These are phyloP conservation scores for Trichoderma cornu-damae DNA, from an alignment of 2,329 filamentous ascomycete genomes.

Conservation along the genomic window DNA sequence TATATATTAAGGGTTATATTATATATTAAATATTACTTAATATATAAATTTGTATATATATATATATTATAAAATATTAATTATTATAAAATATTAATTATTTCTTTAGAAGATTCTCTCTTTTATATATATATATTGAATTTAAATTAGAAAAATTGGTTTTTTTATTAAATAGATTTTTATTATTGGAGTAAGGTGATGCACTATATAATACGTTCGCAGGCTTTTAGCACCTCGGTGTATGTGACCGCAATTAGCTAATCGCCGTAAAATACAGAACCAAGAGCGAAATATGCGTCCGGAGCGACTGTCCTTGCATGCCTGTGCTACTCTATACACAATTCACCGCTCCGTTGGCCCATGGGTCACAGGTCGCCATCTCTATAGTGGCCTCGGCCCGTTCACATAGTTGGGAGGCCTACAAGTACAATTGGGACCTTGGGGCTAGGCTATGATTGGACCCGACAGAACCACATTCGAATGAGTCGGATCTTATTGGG, in stretches of 20 bases:
- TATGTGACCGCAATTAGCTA: not conserved
- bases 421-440: not conserved
- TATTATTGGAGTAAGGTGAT: too few species aligned
- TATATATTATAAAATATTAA: too few species aligned
- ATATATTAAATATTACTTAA: too few species aligned
- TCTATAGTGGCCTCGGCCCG: not conserved
- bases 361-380: not conserved
- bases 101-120: too few species aligned
- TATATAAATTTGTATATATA: too few species aligned
- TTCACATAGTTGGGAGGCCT: constrained; percentile 2
- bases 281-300: not conserved
- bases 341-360: not conserved
- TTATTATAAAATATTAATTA: too few species aligned
- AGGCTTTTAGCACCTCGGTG: too few species aligned
- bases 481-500: not conserved
- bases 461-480: not conserved
- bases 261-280: not conserved
- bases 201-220: too few species aligned
- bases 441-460: not conserved
- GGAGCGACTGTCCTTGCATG: not conserved
- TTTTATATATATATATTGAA: too few species aligned
- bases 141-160: too few species aligned
- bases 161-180: too few species aligned
- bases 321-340: not conserved
- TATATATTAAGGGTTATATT: too few species aligned